These are phyloP conservation scores for Wickerhamiella nectarea DNA, from an alignment of 805 yeast species.

Conservation along the genomic window DNA sequence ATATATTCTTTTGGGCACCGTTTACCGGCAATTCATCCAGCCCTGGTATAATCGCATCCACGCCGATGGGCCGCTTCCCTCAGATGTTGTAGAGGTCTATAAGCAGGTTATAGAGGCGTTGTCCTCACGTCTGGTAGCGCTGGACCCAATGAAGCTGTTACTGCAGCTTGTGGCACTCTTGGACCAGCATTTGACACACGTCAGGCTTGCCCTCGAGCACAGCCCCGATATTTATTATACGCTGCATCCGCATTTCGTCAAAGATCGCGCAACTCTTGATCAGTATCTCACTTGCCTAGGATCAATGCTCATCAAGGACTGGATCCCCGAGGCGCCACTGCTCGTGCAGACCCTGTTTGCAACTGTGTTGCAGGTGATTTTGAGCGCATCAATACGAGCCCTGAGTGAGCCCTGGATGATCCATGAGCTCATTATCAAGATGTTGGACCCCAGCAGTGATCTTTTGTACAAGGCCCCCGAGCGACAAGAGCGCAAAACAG, in stretches of 20 bases:
- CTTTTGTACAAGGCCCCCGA: neutral
- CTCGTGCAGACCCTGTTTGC: constrained; percentile 1
- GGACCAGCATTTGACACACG: constrained; percentile 3
- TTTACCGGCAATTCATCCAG: constrained; percentile 9
- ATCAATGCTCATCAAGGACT: neutral
- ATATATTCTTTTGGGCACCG: constrained; percentile 7
- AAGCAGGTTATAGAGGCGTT: neutral
- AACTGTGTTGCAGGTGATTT: constrained; percentile 6
- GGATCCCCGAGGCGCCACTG: constrained; percentile 4
- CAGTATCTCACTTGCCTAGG: constrained; percentile 3
- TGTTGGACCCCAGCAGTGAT: neutral
- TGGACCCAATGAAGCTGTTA: neutral
- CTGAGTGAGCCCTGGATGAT: constrained; percentile 11
- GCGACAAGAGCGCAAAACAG: neutral
- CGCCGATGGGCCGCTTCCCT: constrained; percentile 8
- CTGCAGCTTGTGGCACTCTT: neutral
- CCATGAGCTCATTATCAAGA: constrained; percentile 5
- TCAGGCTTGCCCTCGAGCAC: neutral
- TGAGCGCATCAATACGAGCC: neutral
- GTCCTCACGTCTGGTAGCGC: neutral
- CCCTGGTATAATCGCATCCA: constrained; percentile 9
- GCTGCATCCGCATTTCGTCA: constrained; percentile 8
- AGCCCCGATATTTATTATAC: neutral
- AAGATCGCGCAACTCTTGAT: neutral
- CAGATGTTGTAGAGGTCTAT: neutral